Evolutionary conservation across 2,329 filamentous ascomycete genomes (phyloP).

Genomic region (Hymenoscyphus occultus): DNA sequence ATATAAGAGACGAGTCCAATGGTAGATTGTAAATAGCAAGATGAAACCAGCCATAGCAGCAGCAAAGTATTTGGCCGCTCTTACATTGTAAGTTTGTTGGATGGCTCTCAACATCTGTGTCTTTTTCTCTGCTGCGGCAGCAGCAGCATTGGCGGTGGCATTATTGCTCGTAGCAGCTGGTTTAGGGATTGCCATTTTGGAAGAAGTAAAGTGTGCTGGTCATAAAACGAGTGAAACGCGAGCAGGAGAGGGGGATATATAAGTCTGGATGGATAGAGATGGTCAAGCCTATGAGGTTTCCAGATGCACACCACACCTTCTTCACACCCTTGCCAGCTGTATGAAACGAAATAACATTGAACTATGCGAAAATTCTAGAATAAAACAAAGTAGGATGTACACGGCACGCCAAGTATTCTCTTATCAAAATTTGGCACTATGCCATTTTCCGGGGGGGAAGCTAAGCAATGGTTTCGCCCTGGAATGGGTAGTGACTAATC

Average conservation of each 20-base stretch:
- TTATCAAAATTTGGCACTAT: slow-evolving; percentile 6
- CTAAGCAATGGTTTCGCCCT: slow-evolving; percentile 7
- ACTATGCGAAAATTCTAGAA: slow-evolving; percentile 4
- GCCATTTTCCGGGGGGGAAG: slow-evolving; percentile 10
- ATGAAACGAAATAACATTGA: slow-evolving; percentile 9
- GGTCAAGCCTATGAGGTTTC: background rate
- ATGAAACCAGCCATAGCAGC: slow-evolving; percentile 25
- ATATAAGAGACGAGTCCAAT: slow-evolving; percentile 26
- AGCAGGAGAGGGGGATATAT: slow-evolving; percentile 11
- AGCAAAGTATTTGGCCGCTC: slow-evolving; percentile 24
- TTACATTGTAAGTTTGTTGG: slow-evolving; percentile 16
- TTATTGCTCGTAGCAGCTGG: slow-evolving; percentile 12
- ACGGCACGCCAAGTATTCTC: background rate
- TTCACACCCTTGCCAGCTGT: slow-evolving; percentile 11
- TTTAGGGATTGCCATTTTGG: slow-evolving; percentile 14
- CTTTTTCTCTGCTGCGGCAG: slow-evolving; percentile 18
- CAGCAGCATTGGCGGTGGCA: slow-evolving; percentile 16
- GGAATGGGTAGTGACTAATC: slow-evolving; percentile 7
- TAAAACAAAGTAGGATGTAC: background rate
- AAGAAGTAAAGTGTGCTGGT: background rate
- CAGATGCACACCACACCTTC: background rate
- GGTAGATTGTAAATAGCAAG: slow-evolving; percentile 24
- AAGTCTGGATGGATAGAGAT: slow-evolving; percentile 7
- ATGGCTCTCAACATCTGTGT: slow-evolving; percentile 5
- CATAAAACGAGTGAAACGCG: background rate